Evolutionary conservation across 352 stramenopile genomes (phyloP).

Genomic region (Phytophthora hibernalis): DNA sequence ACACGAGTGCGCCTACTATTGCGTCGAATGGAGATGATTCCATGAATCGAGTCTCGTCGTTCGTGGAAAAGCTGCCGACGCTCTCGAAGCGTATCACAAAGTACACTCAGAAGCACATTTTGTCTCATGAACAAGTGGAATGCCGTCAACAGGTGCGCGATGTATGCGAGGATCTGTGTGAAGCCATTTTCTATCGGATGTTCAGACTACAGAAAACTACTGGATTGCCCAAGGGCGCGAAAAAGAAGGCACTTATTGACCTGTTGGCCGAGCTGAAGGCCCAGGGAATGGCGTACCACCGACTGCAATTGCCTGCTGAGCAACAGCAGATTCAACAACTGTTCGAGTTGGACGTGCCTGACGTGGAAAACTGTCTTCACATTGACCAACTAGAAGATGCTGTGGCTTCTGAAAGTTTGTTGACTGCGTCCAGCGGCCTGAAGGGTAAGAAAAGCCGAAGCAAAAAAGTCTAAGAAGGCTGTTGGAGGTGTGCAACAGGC

Average conservation of each 20-base stretch:
- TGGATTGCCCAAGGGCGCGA: constrained; percentile 94
- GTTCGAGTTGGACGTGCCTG: constrained; percentile 83
- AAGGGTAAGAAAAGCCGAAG: constrained; percentile 42
- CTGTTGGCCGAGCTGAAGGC: constrained; percentile 91
- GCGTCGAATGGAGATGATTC: constrained; percentile 6
- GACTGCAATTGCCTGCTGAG: constrained; percentile 73
- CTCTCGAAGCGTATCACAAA: constrained; percentile 80
- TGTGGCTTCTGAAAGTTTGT: constrained; percentile 38
- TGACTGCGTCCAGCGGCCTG: constrained; percentile 12
- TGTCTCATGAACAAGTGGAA: constrained; percentile 64
- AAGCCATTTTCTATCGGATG: constrained; percentile 97
- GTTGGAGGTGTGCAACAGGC: constrained; percentile 13
- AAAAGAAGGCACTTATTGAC: constrained; percentile 97
- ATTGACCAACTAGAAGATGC: constrained; percentile 67
- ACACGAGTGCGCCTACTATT: constrained; percentile 13
- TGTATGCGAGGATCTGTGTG: constrained; percentile 90
- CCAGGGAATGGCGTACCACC: constrained; percentile 84
- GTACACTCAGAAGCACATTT: constrained; percentile 76
- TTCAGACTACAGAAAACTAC: constrained; percentile 73
- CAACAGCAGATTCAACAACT: constrained; percentile 85
- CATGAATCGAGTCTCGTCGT: constrained; percentile 32
- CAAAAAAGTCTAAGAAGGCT: constrained; percentile 32
- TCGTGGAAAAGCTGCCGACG: constrained; percentile 57
- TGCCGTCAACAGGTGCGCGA: constrained; percentile 74
- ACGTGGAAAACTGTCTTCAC: constrained; percentile 85